Evolutionary conservation across 83 land plant genomes (phyloP).

Genomic region (Isoetes engelmannii): DNA sequence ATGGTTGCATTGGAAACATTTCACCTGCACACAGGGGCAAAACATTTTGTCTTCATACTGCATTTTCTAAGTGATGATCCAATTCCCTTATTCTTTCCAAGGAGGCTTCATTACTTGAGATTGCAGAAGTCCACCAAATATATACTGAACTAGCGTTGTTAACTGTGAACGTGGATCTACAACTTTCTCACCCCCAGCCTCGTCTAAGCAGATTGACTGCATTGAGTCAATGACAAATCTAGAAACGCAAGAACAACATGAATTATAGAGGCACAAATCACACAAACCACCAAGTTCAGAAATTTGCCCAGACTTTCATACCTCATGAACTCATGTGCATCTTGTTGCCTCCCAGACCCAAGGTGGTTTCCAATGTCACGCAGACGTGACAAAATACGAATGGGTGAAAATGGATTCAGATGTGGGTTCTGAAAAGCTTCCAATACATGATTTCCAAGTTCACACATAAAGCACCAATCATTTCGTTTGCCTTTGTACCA

Average conservation of each 20-base stretch:
- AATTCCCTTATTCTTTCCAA: conserved; percentile 5
- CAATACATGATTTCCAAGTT: conserved; percentile 45
- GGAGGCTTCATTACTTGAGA: conserved; percentile 44
- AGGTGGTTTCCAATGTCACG: conserved; percentile 48
- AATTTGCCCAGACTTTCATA: conserved; percentile 3
- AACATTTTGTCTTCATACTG: background rate
- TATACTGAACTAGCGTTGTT: conserved; percentile 52
- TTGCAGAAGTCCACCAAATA: conserved; percentile 63
- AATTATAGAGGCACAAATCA: background rate
- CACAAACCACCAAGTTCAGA: background rate
- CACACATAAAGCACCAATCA: conserved; percentile 67
- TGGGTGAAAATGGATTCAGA: conserved; percentile 49
- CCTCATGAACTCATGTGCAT: conserved; percentile 73
- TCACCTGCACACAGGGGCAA: conserved; percentile 45
- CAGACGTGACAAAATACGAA: conserved; percentile 45
- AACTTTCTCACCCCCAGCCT: conserved; percentile 30
- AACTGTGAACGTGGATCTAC: background rate
- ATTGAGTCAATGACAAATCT: conserved; percentile 64
- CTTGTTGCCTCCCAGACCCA: conserved; percentile 65
- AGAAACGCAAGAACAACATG: conserved; percentile 5
- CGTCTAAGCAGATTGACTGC: conserved; percentile 57
- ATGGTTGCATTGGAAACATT: conserved; percentile 64
- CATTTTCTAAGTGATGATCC: background rate
- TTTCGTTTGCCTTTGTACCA: conserved; percentile 33
- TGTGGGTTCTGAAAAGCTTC: conserved; percentile 34